phyloP scores from a whole-genome alignment of 176 grass and related monocot genomes.

The Bothriochloa decipiens region DNA sequence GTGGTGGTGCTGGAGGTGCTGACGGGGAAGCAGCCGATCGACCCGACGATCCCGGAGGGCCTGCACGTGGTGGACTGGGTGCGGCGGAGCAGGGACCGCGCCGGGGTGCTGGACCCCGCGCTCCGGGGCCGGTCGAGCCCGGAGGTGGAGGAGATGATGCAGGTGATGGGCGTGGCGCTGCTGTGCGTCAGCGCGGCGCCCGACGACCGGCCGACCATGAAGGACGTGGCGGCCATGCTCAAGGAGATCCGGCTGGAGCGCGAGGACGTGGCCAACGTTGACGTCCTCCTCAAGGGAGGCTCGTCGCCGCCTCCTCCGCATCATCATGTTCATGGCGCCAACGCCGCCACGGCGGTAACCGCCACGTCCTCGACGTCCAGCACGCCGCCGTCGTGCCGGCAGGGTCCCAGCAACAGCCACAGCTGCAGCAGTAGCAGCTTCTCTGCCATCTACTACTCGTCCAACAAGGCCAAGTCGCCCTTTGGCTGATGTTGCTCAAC shows the following conservation, averaged over 20 bases:
- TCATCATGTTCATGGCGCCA: background rate
- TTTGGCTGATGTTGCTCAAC: constrained; percentile 44
- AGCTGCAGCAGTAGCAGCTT: constrained; percentile 50
- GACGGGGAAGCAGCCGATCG: constrained; percentile 89
- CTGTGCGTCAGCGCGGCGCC: constrained; percentile 74
- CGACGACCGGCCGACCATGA: constrained; percentile 89
- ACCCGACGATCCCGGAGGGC: constrained; percentile 86
- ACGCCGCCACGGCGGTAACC: background rate
- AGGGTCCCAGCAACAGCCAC: background rate
- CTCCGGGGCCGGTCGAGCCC: constrained; percentile 45
- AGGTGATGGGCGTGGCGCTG: constrained; percentile 84
- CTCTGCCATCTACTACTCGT: constrained; percentile 49
- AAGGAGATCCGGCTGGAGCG: constrained; percentile 84
- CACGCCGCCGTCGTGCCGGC: constrained; percentile 50
- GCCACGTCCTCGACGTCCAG: constrained; percentile 44
- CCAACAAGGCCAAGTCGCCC: constrained; percentile 70
- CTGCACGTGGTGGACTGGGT: constrained; percentile 92
- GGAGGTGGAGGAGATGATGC: constrained; percentile 88
- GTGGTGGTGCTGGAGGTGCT: constrained; percentile 97
- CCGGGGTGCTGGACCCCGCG: constrained; percentile 67
- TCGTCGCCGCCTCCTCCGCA: constrained; percentile 24
- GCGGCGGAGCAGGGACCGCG: constrained; percentile 53
- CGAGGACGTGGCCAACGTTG: constrained; percentile 71
- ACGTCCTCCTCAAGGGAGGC: constrained; percentile 65
- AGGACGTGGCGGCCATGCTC: constrained; percentile 89